These are phyloP conservation scores for Microcyclosporella mali DNA, from an alignment of 2,329 filamentous ascomycete species.

Conservation along the genomic window DNA sequence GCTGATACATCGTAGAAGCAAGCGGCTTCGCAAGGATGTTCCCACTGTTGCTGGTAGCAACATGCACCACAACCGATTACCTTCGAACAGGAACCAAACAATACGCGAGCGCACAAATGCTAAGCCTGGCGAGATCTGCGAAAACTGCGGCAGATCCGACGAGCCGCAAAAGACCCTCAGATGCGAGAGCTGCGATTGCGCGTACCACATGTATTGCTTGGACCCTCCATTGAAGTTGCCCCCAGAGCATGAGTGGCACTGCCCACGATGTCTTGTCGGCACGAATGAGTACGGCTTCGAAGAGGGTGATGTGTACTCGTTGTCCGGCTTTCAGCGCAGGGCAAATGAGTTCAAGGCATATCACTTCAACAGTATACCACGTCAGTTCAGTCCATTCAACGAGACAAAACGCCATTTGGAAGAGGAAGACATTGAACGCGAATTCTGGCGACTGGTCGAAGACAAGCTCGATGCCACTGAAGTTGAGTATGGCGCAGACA, in stretches of 20 bases:
- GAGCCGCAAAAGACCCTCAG: slow-evolving; percentile 64
- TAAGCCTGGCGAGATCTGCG: slow-evolving; percentile 63
- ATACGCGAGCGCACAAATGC: slow-evolving; percentile 52
- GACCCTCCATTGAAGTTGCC: slow-evolving; percentile 77
- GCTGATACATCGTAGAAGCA: slow-evolving; percentile 64
- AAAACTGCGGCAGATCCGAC: slow-evolving; percentile 75
- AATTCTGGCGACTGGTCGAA: slow-evolving; percentile 94
- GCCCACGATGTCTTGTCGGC: slow-evolving; percentile 86
- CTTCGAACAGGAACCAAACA: slow-evolving; percentile 58
- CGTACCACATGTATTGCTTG: slow-evolving; percentile 80
- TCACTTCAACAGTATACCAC: slow-evolving; percentile 67
- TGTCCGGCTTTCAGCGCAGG: slow-evolving; percentile 93
- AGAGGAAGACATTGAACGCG: slow-evolving; percentile 90
- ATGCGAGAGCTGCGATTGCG: slow-evolving; percentile 88
- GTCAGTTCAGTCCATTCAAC: slow-evolving; percentile 65
- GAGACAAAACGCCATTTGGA: slow-evolving; percentile 76
- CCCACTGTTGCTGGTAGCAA: slow-evolving; percentile 93
- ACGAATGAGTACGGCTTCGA: slow-evolving; percentile 97
- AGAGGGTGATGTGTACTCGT: slow-evolving; percentile 89
- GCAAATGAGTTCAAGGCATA: slow-evolving; percentile 90
- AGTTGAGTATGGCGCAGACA: slow-evolving; percentile 96
- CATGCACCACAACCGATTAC: slow-evolving; percentile 88
- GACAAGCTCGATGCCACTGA: slow-evolving; percentile 93
- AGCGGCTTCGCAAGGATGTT: slow-evolving; percentile 76
- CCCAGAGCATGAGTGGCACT: slow-evolving; percentile 90